These are phyloP conservation scores for Peronospora farinosa DNA, from an alignment of 352 stramenopile genomes.

Conservation along the genomic window DNA sequence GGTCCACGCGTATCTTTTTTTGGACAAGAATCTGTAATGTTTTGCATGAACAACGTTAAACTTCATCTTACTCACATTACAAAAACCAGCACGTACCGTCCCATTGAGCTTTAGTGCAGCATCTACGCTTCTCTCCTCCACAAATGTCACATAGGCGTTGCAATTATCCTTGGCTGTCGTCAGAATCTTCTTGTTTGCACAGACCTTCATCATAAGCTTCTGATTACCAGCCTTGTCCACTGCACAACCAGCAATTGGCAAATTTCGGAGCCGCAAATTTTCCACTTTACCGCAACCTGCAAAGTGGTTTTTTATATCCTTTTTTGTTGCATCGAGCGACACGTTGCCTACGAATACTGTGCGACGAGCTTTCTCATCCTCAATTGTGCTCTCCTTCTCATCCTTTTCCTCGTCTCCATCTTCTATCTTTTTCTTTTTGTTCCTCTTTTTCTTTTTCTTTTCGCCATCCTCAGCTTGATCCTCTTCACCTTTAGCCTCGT, in stretches of 20 bases:
- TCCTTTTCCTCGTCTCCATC: slow-evolving; percentile 4
- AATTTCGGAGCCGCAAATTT: slow-evolving; percentile 73
- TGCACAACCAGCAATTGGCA: slow-evolving; percentile 80
- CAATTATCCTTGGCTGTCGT: slow-evolving; percentile 74
- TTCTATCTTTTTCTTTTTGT: slow-evolving; percentile 17
- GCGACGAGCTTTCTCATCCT: slow-evolving; percentile 63
- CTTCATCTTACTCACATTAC: neutral
- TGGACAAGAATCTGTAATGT: slow-evolving; percentile 42
- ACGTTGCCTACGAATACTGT: slow-evolving; percentile 92
- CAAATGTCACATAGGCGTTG: slow-evolving; percentile 90
- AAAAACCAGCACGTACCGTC: slow-evolving; percentile 29
- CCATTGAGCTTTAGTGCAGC: slow-evolving; percentile 67
- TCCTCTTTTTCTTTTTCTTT: slow-evolving; percentile 29
- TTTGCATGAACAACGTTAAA: slow-evolving; percentile 5
- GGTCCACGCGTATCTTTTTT: slow-evolving; percentile 67
- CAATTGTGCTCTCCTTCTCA: slow-evolving; percentile 20
- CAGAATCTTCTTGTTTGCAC: slow-evolving; percentile 84
- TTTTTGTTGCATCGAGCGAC: slow-evolving; percentile 75
- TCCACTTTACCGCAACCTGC: slow-evolving; percentile 81
- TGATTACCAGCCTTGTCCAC: slow-evolving; percentile 86
- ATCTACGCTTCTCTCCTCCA: slow-evolving; percentile 43
- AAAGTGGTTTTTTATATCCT: slow-evolving; percentile 81
- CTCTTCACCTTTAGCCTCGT: slow-evolving; percentile 11
- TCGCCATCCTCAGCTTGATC: slow-evolving; percentile 11
- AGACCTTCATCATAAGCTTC: slow-evolving; percentile 89